Base-by-base conservation (phyloP, 164 flowering plant species). In the Umbilicus rupestris region DNA sequence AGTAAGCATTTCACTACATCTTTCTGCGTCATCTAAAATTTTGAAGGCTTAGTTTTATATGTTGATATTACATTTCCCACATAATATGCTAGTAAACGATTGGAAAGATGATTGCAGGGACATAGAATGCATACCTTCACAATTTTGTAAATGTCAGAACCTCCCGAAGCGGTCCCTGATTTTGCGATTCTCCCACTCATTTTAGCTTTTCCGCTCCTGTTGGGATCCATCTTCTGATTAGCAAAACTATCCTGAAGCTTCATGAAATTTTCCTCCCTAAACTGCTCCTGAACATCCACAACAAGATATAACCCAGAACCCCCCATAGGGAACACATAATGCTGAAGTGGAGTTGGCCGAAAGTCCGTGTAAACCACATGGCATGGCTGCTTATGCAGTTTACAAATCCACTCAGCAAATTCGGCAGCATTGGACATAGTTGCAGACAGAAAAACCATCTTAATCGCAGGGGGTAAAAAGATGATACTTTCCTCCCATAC, bases 401-500 rank as follows among this genome's bases (percentile, higher is more conserved):
- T 79, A 75, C 99, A 95, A 64, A 95, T 95, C 99, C 99, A 95
- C 69, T 95, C 97, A 0, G 97, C 97, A 81, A 95, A 95, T 74
- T 95, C 94, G 14, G 97, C 92, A 12, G 99, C 97, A 83, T 95
- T 95, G 2, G 99, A 95, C 99, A 95, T 92, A 1, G 99, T 95
- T 10, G 99, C 99, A 0, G 99, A 95, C 46, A 95, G 81, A 66
- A 94, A 94, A 15, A 94, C 99, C 99, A 94, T 94, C 70, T 94
- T 94, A 66, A 91, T 89, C 9, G 85, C 89, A 2, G 97, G 88
- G 1, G 99, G 99, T 75, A 94, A 65, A 72, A 95, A 95, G 31
- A 95, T 83, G 15, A 95, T 95, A 75, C 96, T 95, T 79, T 95
- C 99, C 73, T 95, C 99, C 99, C 99, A 95, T 72, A 95, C 99